phyloP scores from a whole-genome alignment of 2,329 filamentous ascomycete species.

The Exutisphaerella laricina region DNA sequence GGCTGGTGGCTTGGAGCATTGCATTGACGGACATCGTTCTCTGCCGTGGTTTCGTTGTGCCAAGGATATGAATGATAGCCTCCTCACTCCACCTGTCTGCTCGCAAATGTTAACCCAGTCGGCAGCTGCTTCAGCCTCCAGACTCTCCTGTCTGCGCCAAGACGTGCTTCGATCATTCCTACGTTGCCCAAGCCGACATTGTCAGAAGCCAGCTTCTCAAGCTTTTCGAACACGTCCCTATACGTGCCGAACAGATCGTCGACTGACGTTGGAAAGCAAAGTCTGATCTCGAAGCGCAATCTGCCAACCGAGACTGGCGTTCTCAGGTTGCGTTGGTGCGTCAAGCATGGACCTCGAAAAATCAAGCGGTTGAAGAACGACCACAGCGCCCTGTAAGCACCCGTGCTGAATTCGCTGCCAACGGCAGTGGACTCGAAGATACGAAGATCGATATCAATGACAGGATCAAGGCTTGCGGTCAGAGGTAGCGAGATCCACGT shows the following conservation, averaged over 20 bases:
- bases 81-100: constrained; percentile 6
- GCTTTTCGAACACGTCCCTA: constrained; percentile 14
- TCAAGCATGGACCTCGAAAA: constrained; percentile 11
- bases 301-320: constrained; percentile 8
- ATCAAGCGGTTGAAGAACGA: constrained; percentile 12
- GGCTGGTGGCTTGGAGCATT: no score
- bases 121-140: constrained; percentile 15
- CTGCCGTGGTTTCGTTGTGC: no score
- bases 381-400: constrained; percentile 16
- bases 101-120: constrained; percentile 11
- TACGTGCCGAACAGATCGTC: constrained; percentile 17
- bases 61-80: no score
- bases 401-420: constrained; percentile 15
- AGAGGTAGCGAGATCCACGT: constrained; percentile 13
- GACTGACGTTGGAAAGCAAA: constrained; percentile 13
- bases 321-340: constrained; percentile 2
- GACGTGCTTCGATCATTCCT: constrained; percentile 11
- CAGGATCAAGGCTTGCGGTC: constrained; percentile 8
- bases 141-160: constrained; percentile 12
- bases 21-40: no score
- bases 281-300: constrained; percentile 12
- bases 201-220: constrained; percentile 16
- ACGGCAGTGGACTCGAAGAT: constrained; percentile 11
- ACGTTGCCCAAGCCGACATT: constrained; percentile 17
- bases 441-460: constrained; percentile 9